A percentile compares a stretch with the other conserved stretches of the same genome.
phyloP scores from a whole-genome alignment of 148 eudicot genomes.

The Fallopia convolvulus region DNA sequence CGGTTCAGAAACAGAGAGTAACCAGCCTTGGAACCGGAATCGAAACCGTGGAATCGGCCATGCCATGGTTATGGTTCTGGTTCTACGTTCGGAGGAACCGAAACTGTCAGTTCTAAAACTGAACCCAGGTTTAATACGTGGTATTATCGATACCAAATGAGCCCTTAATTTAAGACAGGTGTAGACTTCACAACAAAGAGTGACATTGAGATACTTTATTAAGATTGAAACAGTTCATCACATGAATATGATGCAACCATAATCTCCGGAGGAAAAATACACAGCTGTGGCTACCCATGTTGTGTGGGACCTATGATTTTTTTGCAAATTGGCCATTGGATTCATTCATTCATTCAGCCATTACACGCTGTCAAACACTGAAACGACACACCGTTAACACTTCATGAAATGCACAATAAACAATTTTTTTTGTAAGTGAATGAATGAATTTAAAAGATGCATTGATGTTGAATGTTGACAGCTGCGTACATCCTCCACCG shows the following conservation, averaged over 20 bases:
- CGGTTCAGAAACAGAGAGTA: too few species aligned
- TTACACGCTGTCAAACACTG: neutral
- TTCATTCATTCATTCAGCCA: too few species aligned
- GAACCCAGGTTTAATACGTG: too few species aligned
- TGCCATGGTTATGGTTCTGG: too few species aligned
- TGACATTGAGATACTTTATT: neutral
- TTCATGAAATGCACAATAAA: neutral
- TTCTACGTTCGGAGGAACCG: too few species aligned
- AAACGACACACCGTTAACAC: neutral
- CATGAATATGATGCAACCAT: neutral
- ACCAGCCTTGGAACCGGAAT: too few species aligned
- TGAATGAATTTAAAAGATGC: neutral
- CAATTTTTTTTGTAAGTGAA: too few species aligned
- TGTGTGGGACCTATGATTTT: neutral
- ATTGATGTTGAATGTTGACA: slow-evolving; percentile 1
- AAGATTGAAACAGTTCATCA: neutral
- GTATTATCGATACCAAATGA: too few species aligned
- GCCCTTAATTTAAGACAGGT: neutral
- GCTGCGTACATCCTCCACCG: neutral
- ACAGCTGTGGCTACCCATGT: neutral
- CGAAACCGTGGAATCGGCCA: too few species aligned
- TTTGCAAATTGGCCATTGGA: neutral
- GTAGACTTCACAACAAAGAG: neutral
- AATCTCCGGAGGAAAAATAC: neutral
- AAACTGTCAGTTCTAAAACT: too few species aligned